Evolutionary conservation across 768 basidiomycete genomes (phyloP).

Genomic region (Suillus subluteus): DNA sequence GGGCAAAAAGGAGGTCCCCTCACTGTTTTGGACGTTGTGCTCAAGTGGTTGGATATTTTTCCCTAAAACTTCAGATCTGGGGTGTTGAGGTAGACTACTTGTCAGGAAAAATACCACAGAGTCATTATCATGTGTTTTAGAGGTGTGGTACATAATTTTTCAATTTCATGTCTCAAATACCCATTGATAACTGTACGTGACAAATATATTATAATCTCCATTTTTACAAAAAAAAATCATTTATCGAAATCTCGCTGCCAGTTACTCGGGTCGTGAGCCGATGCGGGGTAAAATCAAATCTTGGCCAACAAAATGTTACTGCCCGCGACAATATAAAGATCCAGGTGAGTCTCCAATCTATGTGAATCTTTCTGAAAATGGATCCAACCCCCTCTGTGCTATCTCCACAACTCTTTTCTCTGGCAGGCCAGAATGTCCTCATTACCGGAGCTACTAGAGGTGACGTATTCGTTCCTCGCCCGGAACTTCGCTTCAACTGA

Average conservation of each 20-base stretch:
- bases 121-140: no score
- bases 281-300: conserved; percentile 32
- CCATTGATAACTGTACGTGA: no score
- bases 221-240: conserved; percentile 3
- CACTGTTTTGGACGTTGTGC: no score
- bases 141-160: no score
- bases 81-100: no score
- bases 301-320: neutral
- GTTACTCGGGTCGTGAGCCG: conserved; percentile 33
- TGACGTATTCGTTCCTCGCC: conserved; percentile 38
- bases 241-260: conserved; percentile 14
- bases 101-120: no score
- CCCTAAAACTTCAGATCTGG: no score
- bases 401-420: conserved; percentile 65
- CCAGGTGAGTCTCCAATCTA: conserved; percentile 5
- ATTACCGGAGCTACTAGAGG: conserved; percentile 84
- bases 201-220: conserved; percentile 1
- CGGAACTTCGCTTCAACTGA: conserved; percentile 19
- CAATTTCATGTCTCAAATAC: no score
- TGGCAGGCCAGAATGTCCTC: conserved; percentile 68
- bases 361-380: conserved; percentile 38
- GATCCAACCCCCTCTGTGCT: conserved; percentile 53
- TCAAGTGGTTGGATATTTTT: no score
- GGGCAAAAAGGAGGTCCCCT: no score
- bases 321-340: conserved; percentile 25